These are phyloP conservation scores for Metschnikowia colocasiae DNA, from an alignment of 805 yeast genomes.

Conservation along the genomic window DNA sequence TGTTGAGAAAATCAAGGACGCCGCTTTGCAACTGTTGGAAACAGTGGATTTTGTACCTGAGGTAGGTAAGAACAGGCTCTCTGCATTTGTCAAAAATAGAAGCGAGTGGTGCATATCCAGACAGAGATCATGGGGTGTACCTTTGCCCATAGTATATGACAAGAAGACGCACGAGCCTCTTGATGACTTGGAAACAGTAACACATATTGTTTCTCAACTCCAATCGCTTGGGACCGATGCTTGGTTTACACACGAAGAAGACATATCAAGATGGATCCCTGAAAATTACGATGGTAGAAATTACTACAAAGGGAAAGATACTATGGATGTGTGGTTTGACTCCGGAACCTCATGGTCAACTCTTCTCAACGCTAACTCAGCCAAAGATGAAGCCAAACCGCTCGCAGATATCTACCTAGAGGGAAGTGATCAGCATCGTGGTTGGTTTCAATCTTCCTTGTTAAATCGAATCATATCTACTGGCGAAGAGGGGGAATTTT, in stretches of 20 bases:
- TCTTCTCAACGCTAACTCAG: constrained; percentile 36
- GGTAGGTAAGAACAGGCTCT: constrained; percentile 64
- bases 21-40: constrained; percentile 57
- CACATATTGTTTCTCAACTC: constrained; percentile 54
- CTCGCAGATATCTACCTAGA: constrained; percentile 82
- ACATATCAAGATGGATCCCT: constrained; percentile 74
- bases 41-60: constrained; percentile 71
- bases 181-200: constrained; percentile 52
- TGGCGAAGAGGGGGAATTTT: constrained; percentile 40
- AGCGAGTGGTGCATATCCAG: constrained; percentile 98
- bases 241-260: constrained; percentile 66
- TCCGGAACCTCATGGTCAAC: constrained; percentile 90
- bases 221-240: constrained; percentile 61
- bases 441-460: constrained; percentile 96
- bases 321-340: constrained; percentile 99
- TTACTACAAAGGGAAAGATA: constrained; percentile 71
- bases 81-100: constrained; percentile 70
- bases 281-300: constrained; percentile 40
- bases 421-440: constrained; percentile 98
- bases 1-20: constrained; percentile 64
- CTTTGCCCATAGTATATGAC: constrained; percentile 78
- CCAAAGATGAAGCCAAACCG: constrained; percentile 13
- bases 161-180: constrained; percentile 60
- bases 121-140: constrained; percentile 97
- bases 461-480: constrained; percentile 63